A percentile compares a stretch with the other conserved stretches of the same genome.
These are phyloP conservation scores for Escovopsis sp. DNA, from an alignment of 2,329 filamentous ascomycete species.

Conservation along the genomic window DNA sequence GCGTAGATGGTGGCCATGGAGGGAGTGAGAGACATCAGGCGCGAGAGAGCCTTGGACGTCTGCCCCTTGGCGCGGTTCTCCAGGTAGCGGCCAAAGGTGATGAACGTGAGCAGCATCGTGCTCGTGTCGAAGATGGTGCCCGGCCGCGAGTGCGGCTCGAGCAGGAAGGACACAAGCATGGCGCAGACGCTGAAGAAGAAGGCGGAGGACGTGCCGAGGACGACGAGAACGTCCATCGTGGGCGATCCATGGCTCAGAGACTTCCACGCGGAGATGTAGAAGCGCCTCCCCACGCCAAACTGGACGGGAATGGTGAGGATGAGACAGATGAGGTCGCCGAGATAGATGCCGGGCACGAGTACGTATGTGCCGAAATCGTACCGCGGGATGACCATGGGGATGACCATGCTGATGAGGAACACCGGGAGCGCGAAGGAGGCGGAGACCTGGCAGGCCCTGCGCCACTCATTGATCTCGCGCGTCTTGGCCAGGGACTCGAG, in stretches of 20 bases:
- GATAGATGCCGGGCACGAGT: slow-evolving; percentile 60
- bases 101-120: slow-evolving; percentile 95
- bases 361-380: slow-evolving; percentile 62
- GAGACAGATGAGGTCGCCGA: slow-evolving; percentile 78
- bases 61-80: slow-evolving; percentile 94
- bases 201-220: slow-evolving; percentile 82
- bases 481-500: slow-evolving; percentile 93
- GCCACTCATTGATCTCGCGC: slow-evolving; percentile 90
- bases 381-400: slow-evolving; percentile 68
- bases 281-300: slow-evolving; percentile 88
- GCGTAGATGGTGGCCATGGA: slow-evolving; percentile 95
- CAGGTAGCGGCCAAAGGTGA: slow-evolving; percentile 76
- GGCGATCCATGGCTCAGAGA: slow-evolving; percentile 80
- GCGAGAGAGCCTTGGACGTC: slow-evolving; percentile 83
- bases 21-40: slow-evolving; percentile 87
- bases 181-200: slow-evolving; percentile 89
- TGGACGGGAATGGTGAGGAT: slow-evolving; percentile 81
- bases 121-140: slow-evolving; percentile 93
- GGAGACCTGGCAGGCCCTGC: slow-evolving; percentile 62
- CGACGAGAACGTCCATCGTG: slow-evolving; percentile 95
- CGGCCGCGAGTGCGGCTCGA: slow-evolving; percentile 63
- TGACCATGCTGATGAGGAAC: slow-evolving; percentile 80
- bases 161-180: slow-evolving; percentile 67
- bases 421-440: slow-evolving; percentile 76
- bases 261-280: slow-evolving; percentile 87